Conservation (phyloP, 805 yeast genomes). For the Nakazawaea siamensis region DNA sequence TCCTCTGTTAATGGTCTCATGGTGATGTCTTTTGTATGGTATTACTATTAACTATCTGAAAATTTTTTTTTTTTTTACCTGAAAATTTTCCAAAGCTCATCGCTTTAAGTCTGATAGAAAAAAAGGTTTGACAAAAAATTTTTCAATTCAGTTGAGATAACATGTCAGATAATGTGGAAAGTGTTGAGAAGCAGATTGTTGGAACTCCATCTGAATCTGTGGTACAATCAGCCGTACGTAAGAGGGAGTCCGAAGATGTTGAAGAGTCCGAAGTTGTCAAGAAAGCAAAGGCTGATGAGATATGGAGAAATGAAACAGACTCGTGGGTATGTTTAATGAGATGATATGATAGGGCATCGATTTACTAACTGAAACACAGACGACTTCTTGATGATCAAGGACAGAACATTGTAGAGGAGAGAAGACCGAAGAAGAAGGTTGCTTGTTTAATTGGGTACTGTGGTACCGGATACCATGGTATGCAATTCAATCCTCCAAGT, state of each 20-base stretch:
- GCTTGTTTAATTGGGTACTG: conserved; percentile 91
- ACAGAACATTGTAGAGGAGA: conserved; percentile 45
- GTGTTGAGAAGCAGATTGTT: conserved; percentile 1
- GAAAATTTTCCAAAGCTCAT: conserved; percentile 1
- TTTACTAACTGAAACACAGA: conserved; percentile 20
- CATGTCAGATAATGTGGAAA: conserved; percentile 1
- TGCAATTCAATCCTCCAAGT: conserved; percentile 86
- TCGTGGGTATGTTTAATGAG: conserved; percentile 49
- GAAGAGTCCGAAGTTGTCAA: conserved; percentile 7
- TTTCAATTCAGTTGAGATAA: not conserved
- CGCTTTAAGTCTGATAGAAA: not conserved
- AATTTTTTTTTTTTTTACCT: conserved; percentile 1
- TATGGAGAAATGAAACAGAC: conserved; percentile 23
- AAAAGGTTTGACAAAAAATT: not conserved
- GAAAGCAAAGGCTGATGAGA: conserved; percentile 10
- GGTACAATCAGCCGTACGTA: conserved; percentile 10
- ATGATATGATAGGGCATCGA: not conserved
- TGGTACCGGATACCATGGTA: conserved; percentile 94
- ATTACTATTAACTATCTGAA: not conserved
- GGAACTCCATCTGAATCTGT: conserved; percentile 4
- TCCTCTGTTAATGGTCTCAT: conserved; percentile 97
- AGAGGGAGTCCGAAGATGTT: conserved; percentile 8
- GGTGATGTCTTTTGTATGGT: not conserved
- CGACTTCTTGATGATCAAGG: conserved; percentile 55
- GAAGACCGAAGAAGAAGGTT: conserved; percentile 82